Evolutionary conservation across 169 alveolate genomes (phyloP), one percentile per base, ranked within the genome.

Genomic region (Amoebophrya sp.): DNA sequence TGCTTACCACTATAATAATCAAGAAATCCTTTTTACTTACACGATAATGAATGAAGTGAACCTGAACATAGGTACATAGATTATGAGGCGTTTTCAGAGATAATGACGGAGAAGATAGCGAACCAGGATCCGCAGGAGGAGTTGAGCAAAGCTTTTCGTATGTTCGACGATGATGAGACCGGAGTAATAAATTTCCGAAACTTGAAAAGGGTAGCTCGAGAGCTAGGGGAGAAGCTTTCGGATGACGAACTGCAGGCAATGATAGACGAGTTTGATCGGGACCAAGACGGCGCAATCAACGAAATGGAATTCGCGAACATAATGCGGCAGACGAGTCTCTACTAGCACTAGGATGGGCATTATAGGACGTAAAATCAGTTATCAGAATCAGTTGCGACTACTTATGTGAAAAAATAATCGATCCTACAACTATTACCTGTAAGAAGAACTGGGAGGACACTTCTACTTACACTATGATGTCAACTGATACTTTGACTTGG

Each of bases 181-280:
- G 98, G 99, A 34, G 96, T 96, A 94, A 97, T 98, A 78, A 95
- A 98, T 40, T 94, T 98, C 89, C 97, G 97, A 94, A 98, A 98
- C 93, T 96, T 98, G 41, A 97, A 98, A 92, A 96, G 99, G 90
- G 99, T 98, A 26, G 98, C 99, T 40, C 95, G 96, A 93, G 99
- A 98, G 92, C 94, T 98, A 91, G 99, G 99, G 39, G 99, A 98
- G 91, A 97, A 97, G 55, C 95, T 98, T 90, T 95, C 99, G 76
- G 99, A 98, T 92, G 99, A 98, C 41, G 99, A 98, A 93, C 96
- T 98, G 53, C 98, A 98, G 94, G 99, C 99, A 92, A 98, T 98
- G 99, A 97, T 98, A 77, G 99, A 98, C 93, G 99, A 98, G 93
- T 99, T 99, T 91, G 99, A 98, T 94, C 95, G 96, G 89, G 99